A percentile compares a stretch with the other conserved stretches of the same genome.
Evolutionary conservation across 257 asterid genomes (phyloP).

Genomic region (Capsicum rhomboideum): DNA sequence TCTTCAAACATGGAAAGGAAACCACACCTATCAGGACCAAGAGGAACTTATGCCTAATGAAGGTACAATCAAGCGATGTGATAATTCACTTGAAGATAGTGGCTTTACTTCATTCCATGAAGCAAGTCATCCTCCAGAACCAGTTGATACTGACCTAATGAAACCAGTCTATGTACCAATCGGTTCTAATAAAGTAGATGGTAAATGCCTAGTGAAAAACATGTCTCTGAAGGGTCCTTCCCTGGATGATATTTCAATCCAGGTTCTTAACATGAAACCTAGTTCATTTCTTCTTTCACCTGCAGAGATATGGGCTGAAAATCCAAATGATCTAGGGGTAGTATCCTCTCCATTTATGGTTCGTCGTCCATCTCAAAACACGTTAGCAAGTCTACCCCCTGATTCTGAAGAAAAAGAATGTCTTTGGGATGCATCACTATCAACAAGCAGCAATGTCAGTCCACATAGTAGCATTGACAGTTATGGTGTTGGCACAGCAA

Average conservation of each 20-base stretch:
- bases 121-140: conserved; percentile 10
- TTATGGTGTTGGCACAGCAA: conserved; percentile 31
- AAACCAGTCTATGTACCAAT: conserved; percentile 2
- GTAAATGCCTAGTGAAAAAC: not conserved
- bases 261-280: conserved; percentile 16
- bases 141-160: conserved; percentile 9
- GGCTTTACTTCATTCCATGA: not conserved
- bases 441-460: conserved; percentile 46
- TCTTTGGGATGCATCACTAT: conserved; percentile 48
- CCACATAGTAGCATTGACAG: conserved; percentile 48
- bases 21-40: not conserved
- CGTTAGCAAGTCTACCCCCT: conserved; percentile 25
- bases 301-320: conserved; percentile 28
- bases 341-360: conserved; percentile 30
- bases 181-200: not conserved
- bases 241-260: not conserved
- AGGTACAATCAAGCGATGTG: not conserved
- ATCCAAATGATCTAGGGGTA: conserved; percentile 18
- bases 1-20: not conserved
- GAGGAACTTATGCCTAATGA: not conserved
- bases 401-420: conserved; percentile 43
- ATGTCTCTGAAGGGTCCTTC: not conserved
- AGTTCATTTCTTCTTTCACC: conserved; percentile 26
- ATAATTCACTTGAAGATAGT: conserved; percentile 2
- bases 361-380: conserved; percentile 24